These are phyloP conservation scores for Ophiostoma himal-ulmi DNA, from an alignment of 2,329 filamentous ascomycete genomes.

Conservation along the genomic window DNA sequence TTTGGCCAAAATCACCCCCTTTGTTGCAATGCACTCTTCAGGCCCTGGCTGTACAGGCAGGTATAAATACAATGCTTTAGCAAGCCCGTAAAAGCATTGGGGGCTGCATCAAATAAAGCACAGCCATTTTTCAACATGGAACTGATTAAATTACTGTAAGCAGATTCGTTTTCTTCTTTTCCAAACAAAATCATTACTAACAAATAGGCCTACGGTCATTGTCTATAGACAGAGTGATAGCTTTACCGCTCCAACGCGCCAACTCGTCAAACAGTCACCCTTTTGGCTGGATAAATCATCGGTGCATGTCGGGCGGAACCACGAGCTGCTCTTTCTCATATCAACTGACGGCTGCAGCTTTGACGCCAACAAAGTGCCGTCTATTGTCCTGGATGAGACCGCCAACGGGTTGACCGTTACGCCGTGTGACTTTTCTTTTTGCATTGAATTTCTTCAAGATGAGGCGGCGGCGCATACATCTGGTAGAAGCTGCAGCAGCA, in stretches of 20 bases:
- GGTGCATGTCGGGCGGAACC: not conserved
- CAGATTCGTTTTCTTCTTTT: not conserved
- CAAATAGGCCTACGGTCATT: not conserved
- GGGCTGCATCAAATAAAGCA: not conserved
- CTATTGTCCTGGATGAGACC: not conserved
- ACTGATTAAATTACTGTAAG: not conserved
- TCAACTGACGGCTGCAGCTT: not conserved
- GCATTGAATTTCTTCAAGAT: not conserved
- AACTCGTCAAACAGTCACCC: not conserved
- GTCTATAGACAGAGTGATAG: not conserved
- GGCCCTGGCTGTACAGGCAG: not conserved
- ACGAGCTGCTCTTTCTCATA: not conserved
- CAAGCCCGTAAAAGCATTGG: not conserved
- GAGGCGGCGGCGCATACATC: not conserved
- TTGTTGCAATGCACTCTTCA: not conserved
- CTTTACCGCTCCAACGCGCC: not conserved
- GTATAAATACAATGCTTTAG: not conserved
- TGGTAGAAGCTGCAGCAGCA: not conserved
- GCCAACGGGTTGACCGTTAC: not conserved
- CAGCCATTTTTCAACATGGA: not conserved
- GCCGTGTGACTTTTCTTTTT: not conserved
- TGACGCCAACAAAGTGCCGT: not conserved
- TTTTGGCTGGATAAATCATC: not conserved
- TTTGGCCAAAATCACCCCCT: not conserved
- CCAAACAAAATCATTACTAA: not conserved